Percentiles rank a stretch among this genome's conserved stretches.
These are phyloP conservation scores for Plectranthus barbatus DNA, from an alignment of 257 asterid species.

Conservation along the genomic window DNA sequence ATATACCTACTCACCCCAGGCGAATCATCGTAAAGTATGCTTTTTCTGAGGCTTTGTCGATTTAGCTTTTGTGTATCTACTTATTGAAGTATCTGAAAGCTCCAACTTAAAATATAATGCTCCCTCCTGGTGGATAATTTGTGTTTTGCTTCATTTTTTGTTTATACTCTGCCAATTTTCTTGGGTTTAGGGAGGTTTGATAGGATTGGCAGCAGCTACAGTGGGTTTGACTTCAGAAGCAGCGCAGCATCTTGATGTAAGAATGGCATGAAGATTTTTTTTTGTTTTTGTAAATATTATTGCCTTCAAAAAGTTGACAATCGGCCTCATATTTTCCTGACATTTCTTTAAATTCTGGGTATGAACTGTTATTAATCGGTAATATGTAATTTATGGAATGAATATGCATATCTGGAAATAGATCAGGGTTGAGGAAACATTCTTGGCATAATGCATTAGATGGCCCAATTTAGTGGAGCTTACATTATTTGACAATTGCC, in stretches of 20 bases:
- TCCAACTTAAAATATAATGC: not conserved
- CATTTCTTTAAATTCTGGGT: not conserved
- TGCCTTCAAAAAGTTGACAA: not conserved
- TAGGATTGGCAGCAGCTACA: slow-evolving; percentile 97
- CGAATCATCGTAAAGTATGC: slow-evolving; percentile 87
- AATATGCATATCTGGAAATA: not conserved
- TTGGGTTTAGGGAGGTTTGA: slow-evolving; percentile 78
- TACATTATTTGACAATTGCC: not conserved
- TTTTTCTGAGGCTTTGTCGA: not conserved
- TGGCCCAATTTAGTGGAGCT: slow-evolving; percentile 3
- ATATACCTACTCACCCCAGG: slow-evolving; percentile 76
- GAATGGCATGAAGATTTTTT: slow-evolving; percentile 1
- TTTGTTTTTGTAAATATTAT: not conserved
- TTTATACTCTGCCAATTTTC: not conserved
- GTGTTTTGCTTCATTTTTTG: not conserved
- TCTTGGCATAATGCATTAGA: not conserved
- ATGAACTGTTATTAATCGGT: not conserved
- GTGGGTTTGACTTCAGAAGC: slow-evolving; percentile 93
- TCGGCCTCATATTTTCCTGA: not conserved
- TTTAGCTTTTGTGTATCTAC: not conserved
- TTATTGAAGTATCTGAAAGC: not conserved
- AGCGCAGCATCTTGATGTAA: slow-evolving; percentile 90
- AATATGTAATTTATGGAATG: not conserved
- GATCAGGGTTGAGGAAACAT: not conserved
- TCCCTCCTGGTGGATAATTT: slow-evolving; percentile 2